Evolutionary conservation across 495 filamentous ascomycete species (phyloP), one percentile per base, ranked within the genome.

Genomic region (Neurospora sp.): DNA sequence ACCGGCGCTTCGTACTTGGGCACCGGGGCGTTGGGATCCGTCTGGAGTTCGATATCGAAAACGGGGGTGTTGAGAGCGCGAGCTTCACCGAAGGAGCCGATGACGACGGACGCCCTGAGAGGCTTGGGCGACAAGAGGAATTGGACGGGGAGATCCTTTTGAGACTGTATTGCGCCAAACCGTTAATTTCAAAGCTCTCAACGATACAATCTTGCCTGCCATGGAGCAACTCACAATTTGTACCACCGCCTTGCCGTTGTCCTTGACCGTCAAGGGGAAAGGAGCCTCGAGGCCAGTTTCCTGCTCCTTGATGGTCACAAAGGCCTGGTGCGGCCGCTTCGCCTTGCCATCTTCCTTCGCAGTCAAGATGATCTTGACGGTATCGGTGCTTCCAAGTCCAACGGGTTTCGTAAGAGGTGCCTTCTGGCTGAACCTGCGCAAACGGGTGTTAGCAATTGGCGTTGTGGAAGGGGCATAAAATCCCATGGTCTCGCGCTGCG

Each of bases 311-410:
- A 98, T 83, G 7, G 94, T 86, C 20, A 99, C 87, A 83, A 97
- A 97, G 3, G 94, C 93, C 81, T 99, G 96, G 82, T 99, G 96
- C 73, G 96, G 93, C 71, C 92, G 88, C 82, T 92, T 94, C 12
- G 89, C 85, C 75, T 90, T 90, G 79, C 89, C 89, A 76, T 88
- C 90, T 81, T 98, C 93, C 77, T 91, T 92, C 7, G 93, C 84
- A 42, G 93, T 96, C 73, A 98, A 84, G 73, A 88, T 82, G 73
- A 99, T 83, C 84, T 96, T 97, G 77, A 98, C 87, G 44, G 89
- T 90, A 76, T 98, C 93, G 72, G 87, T 82, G 71, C 84, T 81
- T 69, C 88, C 87, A 74, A 99, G 86, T 11, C 86, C 77, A 44
- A 99, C 78, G 12, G 91, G 84, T 35, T 87, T 86, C 48, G 89